Evolutionary conservation across 2,329 filamentous ascomycete species (phyloP), one percentile per base, ranked within the genome.

Genomic region (Zymoseptoria passerinii): DNA sequence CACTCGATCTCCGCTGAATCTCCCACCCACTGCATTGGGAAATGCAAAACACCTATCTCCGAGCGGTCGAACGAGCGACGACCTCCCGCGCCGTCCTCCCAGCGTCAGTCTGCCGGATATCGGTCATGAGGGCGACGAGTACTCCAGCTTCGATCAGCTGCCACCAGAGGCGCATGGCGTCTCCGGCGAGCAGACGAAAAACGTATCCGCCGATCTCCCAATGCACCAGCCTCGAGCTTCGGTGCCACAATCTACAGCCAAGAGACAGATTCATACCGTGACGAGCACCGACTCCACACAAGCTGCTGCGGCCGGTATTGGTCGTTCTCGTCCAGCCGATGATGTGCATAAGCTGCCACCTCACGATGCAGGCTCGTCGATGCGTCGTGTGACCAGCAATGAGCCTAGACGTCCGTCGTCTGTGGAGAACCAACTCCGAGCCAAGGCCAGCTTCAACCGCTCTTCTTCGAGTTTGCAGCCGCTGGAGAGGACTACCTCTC

Each of bases 251-350:
- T 83, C 84, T 19, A 94, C 87, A 68, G 91, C 92, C 60, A 94
- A 91, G 75, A 84, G 89, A 71, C 84, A 88, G 68, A 90, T 96
- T 54, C 84, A 88, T 71, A 80, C 83, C 13, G 91, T 96, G 61
- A 96, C 92, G 35, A 87, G 90, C 65, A 96, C 92, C 65, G 91
- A 96, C 75, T 95, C 90, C n/a, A 84, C 86, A 52, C 85, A 86
- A 71, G 91, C 90, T 61, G 90, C 89, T 18, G 84, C 88, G n/a
- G 90, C 87, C 61, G 92, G 91, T 62, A 84, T 96, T 69, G 90
- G 90, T 63, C 86, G 85, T 65, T 68, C 77, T 65, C 61, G 70
- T 48, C 80, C 80, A 58, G 79, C 80, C 56, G 77, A 76, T n/a
- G 82, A 88, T 53, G 66, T 66, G 27, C 66, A 71, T 49, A 67